Base-by-base conservation (phyloP, 139 green algal species). In the Coelastrella sp. region DNA sequence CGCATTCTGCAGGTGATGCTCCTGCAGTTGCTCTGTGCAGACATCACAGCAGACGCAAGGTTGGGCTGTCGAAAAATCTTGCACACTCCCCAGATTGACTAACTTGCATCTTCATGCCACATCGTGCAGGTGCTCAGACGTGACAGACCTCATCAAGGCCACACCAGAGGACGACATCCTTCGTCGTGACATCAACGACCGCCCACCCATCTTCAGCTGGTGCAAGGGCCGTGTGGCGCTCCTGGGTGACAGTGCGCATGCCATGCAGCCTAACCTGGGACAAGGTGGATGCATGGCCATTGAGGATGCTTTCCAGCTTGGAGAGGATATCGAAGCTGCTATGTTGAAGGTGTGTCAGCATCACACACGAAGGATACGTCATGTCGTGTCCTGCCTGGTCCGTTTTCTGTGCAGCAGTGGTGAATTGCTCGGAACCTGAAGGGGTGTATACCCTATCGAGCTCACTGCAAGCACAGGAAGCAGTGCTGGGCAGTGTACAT, bases 261-360 rank as follows among this genome's bases (percentile, higher is more conserved):
- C 98, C 13, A 99, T 99, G 97, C 98, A 99, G 96, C 98, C 98
- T 87, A 99, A 99, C 95, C 94, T 99, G 90, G 98, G 98, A 4
- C 98, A 99, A 91, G 98, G 98, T 20, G 97, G 97, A 14, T 98
- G 98, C 95, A 98, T 98, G 97, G 97, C 97, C 16, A 98, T 99
- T 73, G 97, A 99, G 92, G 97, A 98, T 75, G 96, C 94, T 3
- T 98, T 96, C 92, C 94, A 97, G 91, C 93, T 99, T 59, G 94
- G 92, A 3, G 77, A 91, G 16, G 93, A 96, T 86, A 87, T 98
- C 11, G 90, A 68, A 16, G 57, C 92, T 5, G 91, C 92, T 8
- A 83, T 94, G 58, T 75, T 87, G 11, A n/a, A 86, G 10, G 89
- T 65, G n/a, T 76, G 32, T 85, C 32, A 47, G 32, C 32, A 47